Base-by-base conservation (phyloP, 1,284 basidiomycete genomes). In the Puccinia triticina region DNA sequence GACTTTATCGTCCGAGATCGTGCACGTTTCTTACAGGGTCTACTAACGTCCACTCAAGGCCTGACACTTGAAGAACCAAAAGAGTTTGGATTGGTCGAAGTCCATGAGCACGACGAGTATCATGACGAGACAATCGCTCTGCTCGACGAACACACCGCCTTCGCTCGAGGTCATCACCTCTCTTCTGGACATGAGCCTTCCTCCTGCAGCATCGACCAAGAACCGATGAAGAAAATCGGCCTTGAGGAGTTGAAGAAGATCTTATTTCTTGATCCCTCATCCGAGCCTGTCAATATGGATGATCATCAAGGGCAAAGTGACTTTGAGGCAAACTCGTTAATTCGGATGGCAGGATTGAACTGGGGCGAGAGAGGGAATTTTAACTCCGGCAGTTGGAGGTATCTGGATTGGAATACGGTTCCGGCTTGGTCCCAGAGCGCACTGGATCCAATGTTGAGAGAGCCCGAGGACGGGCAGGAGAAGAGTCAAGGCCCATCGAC, bases 1-100 rank as follows among this genome's bases (percentile, higher is more conserved):
- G 91, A 93, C 85, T 96, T 94, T 87, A 94, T 96, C 85, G 92
- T 97, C 46, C 90, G 95, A 50, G 95, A 97, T 87, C 91, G 94
- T 26, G 92, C 91, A 5, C 90, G 95, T 64, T 93, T 94, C 90
- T 87, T 96, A 21, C 88, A 89, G n/a, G 90, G 91, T 2, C 89
- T 96, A 3, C 43, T 82, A 21, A 66, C 23, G 7, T 74, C 71
- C 14, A 43, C 74, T 26, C 74, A 37, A 48, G 59, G 72, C 3
- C 43, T 82, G n/a, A 59, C 21, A 55, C 59, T 48, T 72, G 67
- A 73, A 48, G 78, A 64, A 12, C 32, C 34, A 37, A 43, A 32
- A 37, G 32, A 18, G n/a, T 55, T 69, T 37, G 53, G 55, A 46
- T n/a, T 34, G 57, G 59, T 82, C 34, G 80, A 82, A 37, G 37